Percentiles rank a stretch among this genome's conserved stretches.
These are phyloP conservation scores for Tetradesmus obliquus DNA, from an alignment of 139 green algal species.

Conservation along the genomic window DNA sequence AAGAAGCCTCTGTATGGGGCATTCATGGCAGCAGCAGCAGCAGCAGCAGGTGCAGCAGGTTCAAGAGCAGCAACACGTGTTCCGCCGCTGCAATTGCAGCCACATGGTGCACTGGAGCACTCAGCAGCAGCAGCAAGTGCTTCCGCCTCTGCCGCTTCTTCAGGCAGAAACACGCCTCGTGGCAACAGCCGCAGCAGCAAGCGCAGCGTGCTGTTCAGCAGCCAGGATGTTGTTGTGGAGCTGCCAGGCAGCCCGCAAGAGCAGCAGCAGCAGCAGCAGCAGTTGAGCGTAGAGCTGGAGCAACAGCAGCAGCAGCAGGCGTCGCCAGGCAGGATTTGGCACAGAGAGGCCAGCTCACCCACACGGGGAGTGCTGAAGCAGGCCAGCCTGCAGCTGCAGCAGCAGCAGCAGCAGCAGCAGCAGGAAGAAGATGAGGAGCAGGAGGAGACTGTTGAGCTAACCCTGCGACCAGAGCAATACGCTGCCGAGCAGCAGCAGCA, in stretches of 20 bases:
- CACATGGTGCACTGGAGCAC: background rate
- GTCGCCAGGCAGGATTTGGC: background rate
- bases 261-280: constrained; percentile 1
- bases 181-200: constrained; percentile 1
- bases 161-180: background rate
- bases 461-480: background rate
- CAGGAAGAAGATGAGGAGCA: background rate
- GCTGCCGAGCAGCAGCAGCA: background rate
- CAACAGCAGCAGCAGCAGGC: background rate
- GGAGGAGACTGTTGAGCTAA: background rate
- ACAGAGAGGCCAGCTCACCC: background rate
- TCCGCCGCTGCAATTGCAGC: background rate
- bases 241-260: background rate
- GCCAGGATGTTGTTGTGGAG: background rate
- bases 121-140: constrained; percentile 4
- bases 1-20: constrained; percentile 16
- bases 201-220: background rate
- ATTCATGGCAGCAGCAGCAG: background rate
- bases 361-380: constrained; percentile 10
- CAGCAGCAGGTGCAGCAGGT: too few species aligned
- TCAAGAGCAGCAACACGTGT: background rate
- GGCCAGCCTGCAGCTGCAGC: background rate
- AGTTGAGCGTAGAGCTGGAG: background rate
- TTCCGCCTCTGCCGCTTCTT: background rate
- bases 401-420: constrained; percentile 7